Conservation (phyloP, 148 eudicot genomes). For the Amaranthus cruentus region DNA sequence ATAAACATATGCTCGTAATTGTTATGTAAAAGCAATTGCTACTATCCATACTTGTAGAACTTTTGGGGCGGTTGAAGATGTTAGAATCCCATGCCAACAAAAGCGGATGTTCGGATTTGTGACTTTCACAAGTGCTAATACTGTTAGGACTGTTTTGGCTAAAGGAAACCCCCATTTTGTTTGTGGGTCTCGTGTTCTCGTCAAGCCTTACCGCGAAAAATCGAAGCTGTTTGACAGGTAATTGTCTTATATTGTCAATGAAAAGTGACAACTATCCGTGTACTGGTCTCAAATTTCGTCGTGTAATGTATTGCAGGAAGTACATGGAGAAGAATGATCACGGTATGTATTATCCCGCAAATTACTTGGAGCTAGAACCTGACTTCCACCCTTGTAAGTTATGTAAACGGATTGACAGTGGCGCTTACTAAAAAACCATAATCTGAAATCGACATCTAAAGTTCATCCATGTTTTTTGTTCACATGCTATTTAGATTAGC, state of each 20-base stretch:
- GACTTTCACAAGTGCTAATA: conserved; percentile 38
- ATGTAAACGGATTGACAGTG: background rate
- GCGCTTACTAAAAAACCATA: background rate
- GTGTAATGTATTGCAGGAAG: conserved; percentile 30
- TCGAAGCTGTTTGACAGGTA: conserved; percentile 44
- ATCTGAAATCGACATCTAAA: background rate
- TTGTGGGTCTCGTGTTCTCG: conserved; percentile 56
- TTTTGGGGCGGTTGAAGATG: conserved; percentile 48
- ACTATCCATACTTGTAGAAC: conserved; percentile 25
- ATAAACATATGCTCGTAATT: background rate
- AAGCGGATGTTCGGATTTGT: conserved; percentile 61
- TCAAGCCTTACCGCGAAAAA: conserved; percentile 52
- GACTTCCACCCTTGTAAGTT: conserved; percentile 30
- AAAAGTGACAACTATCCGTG: background rate
- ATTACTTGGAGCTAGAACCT: conserved; percentile 32
- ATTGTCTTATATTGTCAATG: background rate
- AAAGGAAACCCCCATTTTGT: conserved; percentile 51
- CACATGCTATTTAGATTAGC: background rate
- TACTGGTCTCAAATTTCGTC: background rate
- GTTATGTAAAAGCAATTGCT: background rate
- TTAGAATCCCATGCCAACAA: conserved; percentile 55
- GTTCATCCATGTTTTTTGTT: background rate
- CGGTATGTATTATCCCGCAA: conserved; percentile 23
- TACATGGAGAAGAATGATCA: conserved; percentile 38
- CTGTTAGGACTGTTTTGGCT: conserved; percentile 36